These are phyloP conservation scores for Apophysomyces sp. DNA, from an alignment of 371 early-diverging fungal species.

Conservation along the genomic window DNA sequence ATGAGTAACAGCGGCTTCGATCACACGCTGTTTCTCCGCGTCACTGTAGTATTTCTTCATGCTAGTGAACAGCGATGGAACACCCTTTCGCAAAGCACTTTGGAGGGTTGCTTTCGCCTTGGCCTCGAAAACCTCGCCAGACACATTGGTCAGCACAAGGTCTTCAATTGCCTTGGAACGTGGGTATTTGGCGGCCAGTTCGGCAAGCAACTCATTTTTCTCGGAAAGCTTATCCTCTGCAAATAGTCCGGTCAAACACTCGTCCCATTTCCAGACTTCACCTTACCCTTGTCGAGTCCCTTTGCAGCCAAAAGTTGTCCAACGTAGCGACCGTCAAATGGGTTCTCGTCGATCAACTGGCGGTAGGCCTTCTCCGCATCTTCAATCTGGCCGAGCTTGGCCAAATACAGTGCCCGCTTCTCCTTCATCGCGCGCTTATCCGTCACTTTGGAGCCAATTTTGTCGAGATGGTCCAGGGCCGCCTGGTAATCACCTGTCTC, in stretches of 20 bases:
- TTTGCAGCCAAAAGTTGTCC: slow-evolving; percentile 61
- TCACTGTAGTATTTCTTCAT: slow-evolving; percentile 74
- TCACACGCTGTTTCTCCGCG: slow-evolving; percentile 61
- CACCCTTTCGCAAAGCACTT: slow-evolving; percentile 82
- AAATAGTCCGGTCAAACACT: too few species aligned
- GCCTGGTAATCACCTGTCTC: slow-evolving; percentile 73
- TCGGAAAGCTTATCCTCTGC: slow-evolving; percentile 19
- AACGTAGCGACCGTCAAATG: slow-evolving; percentile 76
- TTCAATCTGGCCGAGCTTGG: slow-evolving; percentile 63
- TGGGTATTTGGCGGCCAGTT: slow-evolving; percentile 73
- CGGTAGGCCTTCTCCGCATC: slow-evolving; percentile 78
- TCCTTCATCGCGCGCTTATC: slow-evolving; percentile 76
- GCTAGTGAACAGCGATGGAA: slow-evolving; percentile 88
- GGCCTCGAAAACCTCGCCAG: slow-evolving; percentile 70
- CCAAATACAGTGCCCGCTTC: slow-evolving; percentile 68
- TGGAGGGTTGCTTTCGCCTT: slow-evolving; percentile 67
- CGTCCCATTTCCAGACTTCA: too few species aligned
- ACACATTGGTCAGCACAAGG: slow-evolving; percentile 70
- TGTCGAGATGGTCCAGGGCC: slow-evolving; percentile 77
- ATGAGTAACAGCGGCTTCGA: slow-evolving; percentile 65
- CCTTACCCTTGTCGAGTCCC: slow-evolving; percentile 32
- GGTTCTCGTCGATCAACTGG: slow-evolving; percentile 75
- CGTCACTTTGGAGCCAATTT: slow-evolving; percentile 67
- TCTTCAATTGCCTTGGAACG: slow-evolving; percentile 79
- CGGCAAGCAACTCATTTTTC: slow-evolving; percentile 44